Percentiles rank a stretch among this genome's conserved stretches.
Evolutionary conservation across 2,329 filamentous ascomycete genomes (phyloP).

Genomic region (Didymella segeticola): DNA sequence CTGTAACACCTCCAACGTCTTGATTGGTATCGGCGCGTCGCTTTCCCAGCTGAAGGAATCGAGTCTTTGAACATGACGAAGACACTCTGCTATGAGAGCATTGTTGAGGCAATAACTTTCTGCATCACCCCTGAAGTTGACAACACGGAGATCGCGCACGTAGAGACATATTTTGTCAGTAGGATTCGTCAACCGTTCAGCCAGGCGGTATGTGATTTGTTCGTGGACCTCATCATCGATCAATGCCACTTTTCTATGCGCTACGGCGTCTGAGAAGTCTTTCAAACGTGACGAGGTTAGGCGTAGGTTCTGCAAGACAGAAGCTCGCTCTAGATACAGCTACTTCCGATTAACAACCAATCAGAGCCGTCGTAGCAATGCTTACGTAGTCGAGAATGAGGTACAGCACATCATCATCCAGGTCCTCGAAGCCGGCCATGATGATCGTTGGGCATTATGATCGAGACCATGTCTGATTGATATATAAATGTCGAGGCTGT

Average conservation of each 20-base stretch:
- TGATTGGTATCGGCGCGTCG: constrained; percentile 10
- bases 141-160: constrained; percentile 21
- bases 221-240: constrained; percentile 20
- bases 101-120: constrained; percentile 26
- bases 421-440: constrained; percentile 21
- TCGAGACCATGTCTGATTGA: not conserved
- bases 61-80: constrained; percentile 16
- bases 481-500: not conserved
- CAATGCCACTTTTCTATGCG: constrained; percentile 16
- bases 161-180: constrained; percentile 16
- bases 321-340: constrained; percentile 14
- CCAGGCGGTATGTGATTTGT: constrained; percentile 18
- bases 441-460: not conserved
- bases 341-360: constrained; percentile 10
- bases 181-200: constrained; percentile 18
- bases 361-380: not conserved
- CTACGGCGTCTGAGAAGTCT: constrained; percentile 21
- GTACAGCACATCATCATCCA: constrained; percentile 27
- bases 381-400: constrained; percentile 25
- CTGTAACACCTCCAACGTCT: constrained; percentile 3
- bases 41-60: constrained; percentile 22
- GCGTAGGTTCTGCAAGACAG: constrained; percentile 11
- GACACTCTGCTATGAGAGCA: constrained; percentile 7
- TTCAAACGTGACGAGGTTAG: constrained; percentile 20
- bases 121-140: constrained; percentile 24